Evolutionary conservation across 2,329 filamentous ascomycete species (phyloP), one percentile per base, ranked within the genome.

Genomic region (Fusarium sp.): DNA sequence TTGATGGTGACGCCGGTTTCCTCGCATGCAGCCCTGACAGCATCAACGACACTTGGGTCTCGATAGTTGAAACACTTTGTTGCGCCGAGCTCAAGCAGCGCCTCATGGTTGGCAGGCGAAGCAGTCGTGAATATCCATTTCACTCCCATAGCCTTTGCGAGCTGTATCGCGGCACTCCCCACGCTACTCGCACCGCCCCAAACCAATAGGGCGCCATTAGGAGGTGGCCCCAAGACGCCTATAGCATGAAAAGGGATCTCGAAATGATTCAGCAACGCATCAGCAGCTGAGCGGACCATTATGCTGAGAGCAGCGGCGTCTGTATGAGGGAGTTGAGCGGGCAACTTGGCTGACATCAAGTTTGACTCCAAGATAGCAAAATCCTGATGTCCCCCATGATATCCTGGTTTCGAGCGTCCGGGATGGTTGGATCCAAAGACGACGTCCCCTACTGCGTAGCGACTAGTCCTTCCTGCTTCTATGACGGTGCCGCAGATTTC

Each of bases 141-240:
- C 18, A 56, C 15, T 32, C 52, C 23, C 33, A 56, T 42, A 9
- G 52, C 35, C 25, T 56, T 56, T 12, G 52, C 35, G 1, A 56
- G 37, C 21, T 56, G 52, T n/a, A 56, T 56, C 2, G 52, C 52
- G 1, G 33, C 33, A 3, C 19, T 10, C 2, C 52, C 52, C 0
- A 56, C 37, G 15, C 35, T 56, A 3, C 33, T 42, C 0, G 52
- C 37, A 25, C 52, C 52, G 13, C 52, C 52, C 52, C 52, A 42
- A 23, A 56, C 6, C 9, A 56, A 9, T 1, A 56, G 16, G 3
- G 12, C 35, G 3, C 25, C 21, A 9, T 1, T 18, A 2, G 52
- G 25, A 5, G 25, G 3, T 6, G 52, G 23, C 2, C 33, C 52
- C 0, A 3, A 6, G 5, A 30, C 8, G 3, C 19, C 5, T 25